These are phyloP conservation scores for Fomitopsis pinicola DNA, from an alignment of 1,284 basidiomycete genomes.

Conservation along the genomic window DNA sequence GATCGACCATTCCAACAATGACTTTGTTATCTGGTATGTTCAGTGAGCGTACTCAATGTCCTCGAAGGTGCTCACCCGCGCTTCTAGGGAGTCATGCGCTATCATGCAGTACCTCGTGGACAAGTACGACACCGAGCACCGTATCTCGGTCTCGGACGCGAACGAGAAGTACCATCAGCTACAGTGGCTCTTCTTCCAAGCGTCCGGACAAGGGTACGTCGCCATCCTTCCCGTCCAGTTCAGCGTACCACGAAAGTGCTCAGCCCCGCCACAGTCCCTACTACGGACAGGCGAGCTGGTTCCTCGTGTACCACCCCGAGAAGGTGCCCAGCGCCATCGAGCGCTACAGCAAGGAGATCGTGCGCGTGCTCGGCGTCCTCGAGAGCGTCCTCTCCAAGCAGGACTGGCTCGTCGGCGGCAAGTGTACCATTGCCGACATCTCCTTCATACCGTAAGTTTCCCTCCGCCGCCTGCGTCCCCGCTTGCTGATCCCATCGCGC, in stretches of 20 bases:
- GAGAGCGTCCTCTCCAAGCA: constrained; percentile 22
- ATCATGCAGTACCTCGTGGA: constrained; percentile 30
- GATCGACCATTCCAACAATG: constrained; percentile 28
- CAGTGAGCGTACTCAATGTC: not conserved
- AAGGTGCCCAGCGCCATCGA: constrained; percentile 24
- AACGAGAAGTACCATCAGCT: constrained; percentile 16
- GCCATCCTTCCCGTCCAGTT: no score
- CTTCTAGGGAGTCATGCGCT: constrained; percentile 29
- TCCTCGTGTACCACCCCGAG: constrained; percentile 21
- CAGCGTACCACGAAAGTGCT: no score
- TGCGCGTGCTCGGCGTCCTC: constrained; percentile 29
- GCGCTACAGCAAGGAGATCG: constrained; percentile 27
- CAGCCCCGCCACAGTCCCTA: constrained; percentile 10
- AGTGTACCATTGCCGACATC: constrained; percentile 16
- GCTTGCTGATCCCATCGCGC: no score
- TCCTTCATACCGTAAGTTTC: constrained; percentile 15
- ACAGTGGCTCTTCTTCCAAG: constrained; percentile 28
- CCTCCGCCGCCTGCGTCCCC: not conserved
- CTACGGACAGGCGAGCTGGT: constrained; percentile 25
- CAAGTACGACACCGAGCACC: constrained; percentile 30
- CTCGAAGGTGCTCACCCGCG: no score
- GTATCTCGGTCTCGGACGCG: constrained; percentile 20
- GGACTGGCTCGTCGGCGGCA: constrained; percentile 17
- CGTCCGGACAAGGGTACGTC: constrained; percentile 25
- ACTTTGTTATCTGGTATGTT: constrained; percentile 18